A percentile compares a stretch with the other conserved stretches of the same genome.
These are phyloP conservation scores for Botrytis galanthina DNA, from an alignment of 2,329 filamentous ascomycete genomes.

Conservation along the genomic window DNA sequence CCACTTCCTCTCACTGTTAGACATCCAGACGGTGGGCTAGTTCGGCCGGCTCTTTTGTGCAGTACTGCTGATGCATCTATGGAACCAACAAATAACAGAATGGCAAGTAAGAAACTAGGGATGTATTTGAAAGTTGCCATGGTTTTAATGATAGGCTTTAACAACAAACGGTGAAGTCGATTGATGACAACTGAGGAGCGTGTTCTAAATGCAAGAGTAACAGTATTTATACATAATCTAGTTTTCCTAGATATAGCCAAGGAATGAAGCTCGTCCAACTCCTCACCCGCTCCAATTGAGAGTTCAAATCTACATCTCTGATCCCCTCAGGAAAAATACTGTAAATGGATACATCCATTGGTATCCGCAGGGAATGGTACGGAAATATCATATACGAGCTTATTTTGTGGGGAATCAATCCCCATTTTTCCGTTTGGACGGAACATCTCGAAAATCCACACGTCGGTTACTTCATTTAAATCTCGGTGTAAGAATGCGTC, in stretches of 20 bases:
- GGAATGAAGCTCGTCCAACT: too few species aligned
- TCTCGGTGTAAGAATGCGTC: not conserved
- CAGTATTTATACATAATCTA: not conserved
- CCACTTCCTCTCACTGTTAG: constrained; percentile 17
- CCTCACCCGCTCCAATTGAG: not conserved
- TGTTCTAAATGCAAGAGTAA: not conserved
- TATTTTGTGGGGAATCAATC: not conserved
- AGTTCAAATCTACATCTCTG: not conserved
- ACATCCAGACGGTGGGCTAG: constrained; percentile 17
- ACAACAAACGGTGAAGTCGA: not conserved
- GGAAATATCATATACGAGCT: not conserved
- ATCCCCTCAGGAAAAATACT: too few species aligned
- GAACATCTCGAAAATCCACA: not conserved
- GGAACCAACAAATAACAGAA: not conserved
- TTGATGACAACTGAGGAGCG: too few species aligned
- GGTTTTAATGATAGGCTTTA: not conserved
- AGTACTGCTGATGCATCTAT: not conserved
- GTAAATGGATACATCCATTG: not conserved
- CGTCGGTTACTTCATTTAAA: not conserved
- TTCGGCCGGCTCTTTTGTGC: constrained; percentile 7
- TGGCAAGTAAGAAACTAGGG: not conserved
- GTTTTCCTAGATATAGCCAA: not conserved
- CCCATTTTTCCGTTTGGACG: not conserved
- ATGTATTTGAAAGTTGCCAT: not conserved
- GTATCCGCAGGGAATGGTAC: not conserved